Percentiles rank a stretch among this genome's conserved stretches.
phyloP scores from a whole-genome alignment of 306 rosid species.

The Cicer cuneatum region DNA sequence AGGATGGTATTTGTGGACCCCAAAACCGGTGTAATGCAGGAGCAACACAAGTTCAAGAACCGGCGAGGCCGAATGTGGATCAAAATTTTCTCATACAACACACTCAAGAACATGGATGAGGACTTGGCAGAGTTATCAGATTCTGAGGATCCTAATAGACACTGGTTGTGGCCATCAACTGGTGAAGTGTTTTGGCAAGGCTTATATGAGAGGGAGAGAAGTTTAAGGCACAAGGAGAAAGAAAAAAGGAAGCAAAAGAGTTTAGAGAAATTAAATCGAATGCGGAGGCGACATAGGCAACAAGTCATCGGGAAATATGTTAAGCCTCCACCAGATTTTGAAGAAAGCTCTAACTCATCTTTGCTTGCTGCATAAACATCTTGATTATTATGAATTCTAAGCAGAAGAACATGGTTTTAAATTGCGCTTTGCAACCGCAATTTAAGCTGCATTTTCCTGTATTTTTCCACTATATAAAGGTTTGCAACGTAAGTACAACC shows the following conservation, averaged over 20 bases:
- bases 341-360: slow-evolving; percentile 59
- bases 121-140: slow-evolving; percentile 89
- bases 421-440: too few relatives aligned
- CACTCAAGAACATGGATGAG: slow-evolving; percentile 90
- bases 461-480: too few relatives aligned
- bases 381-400: neutral
- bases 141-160: slow-evolving; percentile 54
- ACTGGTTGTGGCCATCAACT: slow-evolving; percentile 95
- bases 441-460: too few relatives aligned
- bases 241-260: slow-evolving; percentile 85
- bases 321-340: slow-evolving; percentile 78
- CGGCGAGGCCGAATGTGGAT: slow-evolving; percentile 91
- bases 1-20: slow-evolving; percentile 83
- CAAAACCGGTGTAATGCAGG: slow-evolving; percentile 78
- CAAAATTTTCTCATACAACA: slow-evolving; percentile 75
- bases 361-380: slow-evolving; percentile 38
- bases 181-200: slow-evolving; percentile 99
- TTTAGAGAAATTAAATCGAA: slow-evolving; percentile 68
- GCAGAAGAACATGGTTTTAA: neutral
- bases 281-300: slow-evolving; percentile 75
- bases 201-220: slow-evolving; percentile 72
- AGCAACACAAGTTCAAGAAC: slow-evolving; percentile 72
- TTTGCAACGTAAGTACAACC: too few relatives aligned
- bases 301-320: slow-evolving; percentile 88
- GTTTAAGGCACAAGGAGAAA: slow-evolving; percentile 69